Base-by-base conservation (phyloP, 768 basidiomycete genomes). In the Amanita brunnescens region DNA sequence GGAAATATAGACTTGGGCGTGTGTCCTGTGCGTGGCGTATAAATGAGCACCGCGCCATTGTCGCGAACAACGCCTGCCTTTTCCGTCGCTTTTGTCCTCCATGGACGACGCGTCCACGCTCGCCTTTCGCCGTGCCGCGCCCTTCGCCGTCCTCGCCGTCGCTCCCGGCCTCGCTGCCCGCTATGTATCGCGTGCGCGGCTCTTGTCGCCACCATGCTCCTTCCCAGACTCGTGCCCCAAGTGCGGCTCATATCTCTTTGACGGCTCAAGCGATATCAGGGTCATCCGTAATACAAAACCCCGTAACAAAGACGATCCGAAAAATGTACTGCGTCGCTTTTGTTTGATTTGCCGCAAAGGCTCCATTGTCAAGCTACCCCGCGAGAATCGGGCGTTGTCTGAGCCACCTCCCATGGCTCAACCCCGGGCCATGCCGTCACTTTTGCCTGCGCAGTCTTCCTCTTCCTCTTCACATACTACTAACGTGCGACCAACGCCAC, bases 161-260 rank as follows among this genome's bases (percentile, higher is more conserved):
- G 81, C 83, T 2, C 74, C 81, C 7, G 43, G 70, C 30, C 76
- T 89, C 43, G 76, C 87, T 12, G 84, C 86, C 34, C 68, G 84
- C 24, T 85, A 88, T 60, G 63, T 74, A 0, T 59, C 68, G 12
- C 73, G 78, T 42, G 64, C 66, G 14, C 66, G 52, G 12, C 62
- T 43, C 6, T 54, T 68, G 43, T 62, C 63, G 39, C 54, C 53
- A 38, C 26, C 60, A 32, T 47, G 50, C 58, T 44, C 47, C 37
- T 44, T 56, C 66, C 55, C 62, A 26, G 43, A 57, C 38, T 62
- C 64, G 20, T 87, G 83, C 60, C 41, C 63, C 4, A 70, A 64
- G 63, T 87, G 86, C 57, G 84, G 83, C 29, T 59, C 71, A 8
- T 71, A 71, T 53, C 67, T 74, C 16, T 66, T 40, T 23, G 41